Conservation (phyloP, 345 rosid genomes). For the Citropsis articulata region DNA sequence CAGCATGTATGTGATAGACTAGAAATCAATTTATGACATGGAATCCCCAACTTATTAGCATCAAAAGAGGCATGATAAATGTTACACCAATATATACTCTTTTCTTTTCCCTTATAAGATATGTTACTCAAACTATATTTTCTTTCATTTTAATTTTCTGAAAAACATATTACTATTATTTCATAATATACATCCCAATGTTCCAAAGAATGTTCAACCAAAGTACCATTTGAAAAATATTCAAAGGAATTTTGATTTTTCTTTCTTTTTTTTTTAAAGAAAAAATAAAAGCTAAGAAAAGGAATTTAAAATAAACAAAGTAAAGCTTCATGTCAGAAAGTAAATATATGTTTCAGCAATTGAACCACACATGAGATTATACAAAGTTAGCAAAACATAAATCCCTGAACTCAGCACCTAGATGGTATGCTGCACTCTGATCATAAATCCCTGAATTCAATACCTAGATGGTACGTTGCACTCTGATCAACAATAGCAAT, state of each 20-base stretch:
- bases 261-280: too few species aligned
- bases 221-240: background rate
- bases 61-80: background rate
- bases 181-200: background rate
- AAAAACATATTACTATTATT: background rate
- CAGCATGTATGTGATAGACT: conserved; percentile 3
- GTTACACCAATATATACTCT: background rate
- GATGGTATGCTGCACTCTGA: background rate
- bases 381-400: background rate
- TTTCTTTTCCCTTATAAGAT: background rate
- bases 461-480: too few species aligned
- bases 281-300: too few species aligned
- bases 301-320: too few species aligned
- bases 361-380: background rate
- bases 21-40: background rate
- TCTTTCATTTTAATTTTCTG: background rate
- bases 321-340: background rate
- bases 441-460: too few species aligned
- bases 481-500: too few species aligned
- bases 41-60: background rate
- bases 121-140: background rate
- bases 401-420: background rate
- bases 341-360: background rate
- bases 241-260: too few species aligned
- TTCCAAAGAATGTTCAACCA: background rate